Base-by-base conservation (phyloP, 2,329 filamentous ascomycete species). In the Escovopsis sp. region DNA sequence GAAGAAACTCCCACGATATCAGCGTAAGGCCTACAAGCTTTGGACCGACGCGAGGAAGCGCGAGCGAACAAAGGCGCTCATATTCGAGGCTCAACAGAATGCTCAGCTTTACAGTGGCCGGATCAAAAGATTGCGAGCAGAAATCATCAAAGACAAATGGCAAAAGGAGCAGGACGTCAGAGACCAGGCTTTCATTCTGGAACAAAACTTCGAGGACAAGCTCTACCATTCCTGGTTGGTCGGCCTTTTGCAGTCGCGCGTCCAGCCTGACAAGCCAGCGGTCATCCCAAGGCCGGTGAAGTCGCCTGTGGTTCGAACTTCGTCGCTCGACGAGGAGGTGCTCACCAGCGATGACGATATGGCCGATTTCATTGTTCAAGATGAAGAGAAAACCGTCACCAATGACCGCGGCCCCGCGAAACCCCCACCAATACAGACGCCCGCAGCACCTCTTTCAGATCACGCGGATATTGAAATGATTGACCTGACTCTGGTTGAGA, bases 171-270 rank as follows among this genome's bases (percentile, higher is more conserved):
- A 59, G 1, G 67, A 77, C 12, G 55, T 91, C 12, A 61, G 66
- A 26, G 62, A 59, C 6, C 73, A 77, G 51, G 77, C 77, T 39
- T 59, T 62, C 10, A 70, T 63, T 33, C 62, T 94, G 43, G 77
- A 89, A 45, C 63, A 67, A 4, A 85, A 70, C 4, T 60, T 94
- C 1, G 70, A 74, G 33, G 71, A 82, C 43, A 71, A 73, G 39
- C 64, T 80, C 51, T 59, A 73, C 34, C 56, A 69, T 8, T 52
- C 55, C 7, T 80, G 73, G 73, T 55, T 65, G 3, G 62, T 72
- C n/a, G 49, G 56, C 6, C 50, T 72, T 23, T 59, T 78, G 4
- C 58, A 60, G 34, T 63, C 62, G 15, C 63, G 61, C 6, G 37
- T 44, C 12, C 60, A 61, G 38, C 67, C 68, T 1, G 57, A 63